These are phyloP conservation scores for Lentinula detonsa DNA, from an alignment of 768 basidiomycete species.

Conservation along the genomic window DNA sequence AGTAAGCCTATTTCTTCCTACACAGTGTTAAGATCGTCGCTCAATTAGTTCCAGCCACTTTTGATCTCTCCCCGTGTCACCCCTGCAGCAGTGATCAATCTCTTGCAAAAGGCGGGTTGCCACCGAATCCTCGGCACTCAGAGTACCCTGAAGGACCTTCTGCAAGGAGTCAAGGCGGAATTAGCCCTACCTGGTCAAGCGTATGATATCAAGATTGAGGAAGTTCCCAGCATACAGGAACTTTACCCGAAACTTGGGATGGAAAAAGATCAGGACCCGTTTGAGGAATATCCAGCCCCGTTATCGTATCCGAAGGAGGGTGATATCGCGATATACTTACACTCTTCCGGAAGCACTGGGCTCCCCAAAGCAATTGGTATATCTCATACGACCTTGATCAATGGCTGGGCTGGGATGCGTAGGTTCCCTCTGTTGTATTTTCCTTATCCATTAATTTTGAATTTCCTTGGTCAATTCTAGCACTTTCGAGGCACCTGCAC, in stretches of 20 bases:
- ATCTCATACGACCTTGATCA: constrained; percentile 11
- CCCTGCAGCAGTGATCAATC: constrained; percentile 23
- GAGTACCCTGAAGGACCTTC: constrained; percentile 15
- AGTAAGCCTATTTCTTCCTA: constrained; percentile 18
- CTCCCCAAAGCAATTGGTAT: constrained; percentile 22
- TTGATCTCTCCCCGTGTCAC: constrained; percentile 31
- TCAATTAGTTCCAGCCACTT: constrained; percentile 19
- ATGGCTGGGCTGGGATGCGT: constrained; percentile 10
- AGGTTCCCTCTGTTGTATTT: background rate
- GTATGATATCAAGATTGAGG: constrained; percentile 7
- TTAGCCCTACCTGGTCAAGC: constrained; percentile 4
- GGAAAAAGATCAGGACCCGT: constrained; percentile 10
- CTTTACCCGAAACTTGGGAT: constrained; percentile 22
- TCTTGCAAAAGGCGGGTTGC: constrained; percentile 24
- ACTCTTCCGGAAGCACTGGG: constrained; percentile 27
- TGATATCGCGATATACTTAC: constrained; percentile 16
- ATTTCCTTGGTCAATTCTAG: background rate
- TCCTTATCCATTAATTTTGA: background rate
- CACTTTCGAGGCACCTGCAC: background rate
- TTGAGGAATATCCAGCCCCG: constrained; percentile 6
- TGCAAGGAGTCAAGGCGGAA: constrained; percentile 12
- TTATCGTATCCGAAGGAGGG: constrained; percentile 2
- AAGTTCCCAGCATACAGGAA: constrained; percentile 9
- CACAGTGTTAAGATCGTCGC: background rate
- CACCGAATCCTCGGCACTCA: constrained; percentile 24